Conservation (phyloP, 176 grass and related monocot species). For the Triticum urartu region DNA sequence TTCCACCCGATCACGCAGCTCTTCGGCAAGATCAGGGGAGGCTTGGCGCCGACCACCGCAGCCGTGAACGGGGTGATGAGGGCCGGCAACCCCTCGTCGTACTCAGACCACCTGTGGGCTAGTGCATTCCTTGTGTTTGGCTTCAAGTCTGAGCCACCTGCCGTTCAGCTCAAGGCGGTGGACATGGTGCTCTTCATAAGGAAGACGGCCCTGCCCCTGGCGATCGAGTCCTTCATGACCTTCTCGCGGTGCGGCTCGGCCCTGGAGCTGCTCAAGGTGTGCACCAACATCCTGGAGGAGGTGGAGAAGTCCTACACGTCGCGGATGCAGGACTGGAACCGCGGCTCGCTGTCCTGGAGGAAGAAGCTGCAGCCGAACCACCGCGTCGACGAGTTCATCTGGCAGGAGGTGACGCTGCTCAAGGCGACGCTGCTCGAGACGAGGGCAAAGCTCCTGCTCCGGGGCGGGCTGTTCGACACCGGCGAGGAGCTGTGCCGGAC, state of each 20-base stretch:
- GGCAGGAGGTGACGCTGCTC: constrained; percentile 97
- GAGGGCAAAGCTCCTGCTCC: constrained; percentile 76
- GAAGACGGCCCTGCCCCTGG: constrained; percentile 83
- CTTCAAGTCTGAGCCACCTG: constrained; percentile 88
- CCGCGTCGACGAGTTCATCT: constrained; percentile 77
- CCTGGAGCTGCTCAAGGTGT: constrained; percentile 92
- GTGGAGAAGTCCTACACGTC: constrained; percentile 81
- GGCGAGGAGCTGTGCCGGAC: constrained; percentile 90
- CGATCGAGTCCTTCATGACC: constrained; percentile 81
- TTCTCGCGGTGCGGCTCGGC: constrained; percentile 92
- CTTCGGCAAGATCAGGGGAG: constrained; percentile 82
- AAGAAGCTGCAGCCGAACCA: constrained; percentile 75
- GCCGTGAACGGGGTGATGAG: constrained; percentile 77
- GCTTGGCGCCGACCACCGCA: constrained; percentile 51
- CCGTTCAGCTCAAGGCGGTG: constrained; percentile 66
- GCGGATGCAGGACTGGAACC: constrained; percentile 84
- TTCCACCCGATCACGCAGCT: constrained; percentile 83
- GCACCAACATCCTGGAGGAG: constrained; percentile 93
- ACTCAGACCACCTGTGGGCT: constrained; percentile 92
- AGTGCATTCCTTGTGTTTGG: constrained; percentile 91
- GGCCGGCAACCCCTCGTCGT: constrained; percentile 60
- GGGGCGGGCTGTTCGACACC: constrained; percentile 78
- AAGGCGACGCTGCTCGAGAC: constrained; percentile 88
- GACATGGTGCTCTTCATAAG: constrained; percentile 94
- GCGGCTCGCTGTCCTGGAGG: constrained; percentile 69